These are phyloP conservation scores for Arabidopsis thaliana DNA, from an alignment of 345 rosid species.

Conservation along the genomic window TAIR10.1 NC_003076.8:17354501-17355000, in stretches of 20 bases:
- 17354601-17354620: not conserved
- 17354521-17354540: conserved; percentile 6
- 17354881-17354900: not conserved
- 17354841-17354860: not conserved
- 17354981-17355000: no score
- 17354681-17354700: conserved; percentile 12
- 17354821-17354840: not conserved
- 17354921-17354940: not conserved
- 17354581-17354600: not conserved
- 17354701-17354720: conserved; percentile 4
- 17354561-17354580: conserved; percentile 3
- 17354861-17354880: not conserved
- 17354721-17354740: not conserved
- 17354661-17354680: conserved; percentile 3
- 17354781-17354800: not conserved
- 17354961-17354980: not conserved
- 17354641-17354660: conserved; percentile 5
- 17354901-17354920: not conserved
- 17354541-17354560: conserved; percentile 5
- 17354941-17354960: not conserved
- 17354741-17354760: conserved; percentile 3
- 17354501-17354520: conserved; percentile 18
- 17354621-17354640: conserved; percentile 3
- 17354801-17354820: not conserved
- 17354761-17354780: not conserved